Percentiles rank a stretch among this genome's conserved stretches.
Evolutionary conservation across 768 basidiomycete species (phyloP).

Genomic region (Lentinus brumalis): DNA sequence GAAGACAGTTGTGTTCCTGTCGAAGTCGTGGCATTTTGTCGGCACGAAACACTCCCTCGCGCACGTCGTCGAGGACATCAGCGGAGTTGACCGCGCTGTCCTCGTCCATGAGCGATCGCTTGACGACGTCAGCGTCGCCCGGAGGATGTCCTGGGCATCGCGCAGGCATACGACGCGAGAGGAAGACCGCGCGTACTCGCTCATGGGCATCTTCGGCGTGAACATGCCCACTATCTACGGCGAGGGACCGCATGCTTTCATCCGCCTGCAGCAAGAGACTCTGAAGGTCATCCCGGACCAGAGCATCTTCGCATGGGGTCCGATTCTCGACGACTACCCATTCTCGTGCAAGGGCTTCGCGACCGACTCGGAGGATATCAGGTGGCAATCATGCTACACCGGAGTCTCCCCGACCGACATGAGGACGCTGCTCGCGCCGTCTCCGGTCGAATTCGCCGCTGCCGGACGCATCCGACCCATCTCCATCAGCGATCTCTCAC

Average conservation of each 20-base stretch:
- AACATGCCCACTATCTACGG: slow-evolving; percentile 8
- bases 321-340: neutral
- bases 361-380: neutral
- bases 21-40: neutral
- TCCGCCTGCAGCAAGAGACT: slow-evolving; percentile 9
- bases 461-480: neutral
- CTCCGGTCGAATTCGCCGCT: neutral
- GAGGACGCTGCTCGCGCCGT: neutral
- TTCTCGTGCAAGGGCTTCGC: neutral
- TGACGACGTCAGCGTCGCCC: slow-evolving; percentile 2
- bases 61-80: neutral
- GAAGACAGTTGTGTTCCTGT: neutral
- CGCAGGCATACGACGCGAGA: neutral
- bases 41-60: neutral
- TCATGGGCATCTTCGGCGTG: slow-evolving; percentile 8
- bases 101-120: neutral
- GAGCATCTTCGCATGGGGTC: slow-evolving; percentile 13
- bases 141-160: slow-evolving; percentile 1
- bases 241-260: slow-evolving; percentile 1
- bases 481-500: neutral
- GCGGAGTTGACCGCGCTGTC: neutral
- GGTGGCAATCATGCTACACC: neutral
- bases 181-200: slow-evolving; percentile 10
- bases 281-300: slow-evolving; percentile 10
- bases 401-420: neutral